Evolutionary conservation across 1,139 yeast genomes (phyloP), one percentile per base, ranked within the genome.

Genomic region (Suhomyces kunorum): DNA sequence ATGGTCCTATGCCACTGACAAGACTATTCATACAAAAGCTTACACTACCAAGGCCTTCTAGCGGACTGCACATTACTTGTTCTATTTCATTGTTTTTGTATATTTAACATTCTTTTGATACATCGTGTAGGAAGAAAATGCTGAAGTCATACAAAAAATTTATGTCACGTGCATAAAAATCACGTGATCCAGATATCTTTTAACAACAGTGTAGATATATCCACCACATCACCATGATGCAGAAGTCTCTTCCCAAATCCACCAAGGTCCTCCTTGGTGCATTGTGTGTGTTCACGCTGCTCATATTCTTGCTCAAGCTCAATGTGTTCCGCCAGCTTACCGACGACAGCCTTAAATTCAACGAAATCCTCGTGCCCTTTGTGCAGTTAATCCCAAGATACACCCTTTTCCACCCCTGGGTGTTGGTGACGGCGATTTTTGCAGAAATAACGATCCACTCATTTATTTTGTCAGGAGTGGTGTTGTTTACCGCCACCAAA

Each of bases 381-480:
- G 54, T 88, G 40, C 90, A 87, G 58, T 66, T 87, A 58, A 77
- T 87, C 5, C 96, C 96, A 4, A 65, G 74, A 16, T 66, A 72
- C 39, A 75, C 86, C 0, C 55, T 83, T 4, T 64, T 64, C 42
- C 74, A 79, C 47, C 95, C 96, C 5, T 85, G 95, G 90, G 87
- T 87, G 1, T 51, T 87, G n/a, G 53, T 81, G 24, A 76, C 87
- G 2, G 73, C 94, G 0, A 74, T 87, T 13, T 85, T 87, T 59
- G 81, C 87, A 2, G 96, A 88, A 55, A 74, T 76, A 20, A 66
- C 80, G 14, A 39, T 83, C 1, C 51, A 81, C 46, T 71, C 78
- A 28, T 74, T 80, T 43, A 9, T 76, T 5, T 44, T 78, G 5
- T 77, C 87, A 1, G 55, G 74, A 6, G 48, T 68, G 1, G 68